Percentiles rank a stretch among this genome's conserved stretches.
Conservation (phyloP, 139 green algal genomes). For the Haematococcus sp. region DNA sequence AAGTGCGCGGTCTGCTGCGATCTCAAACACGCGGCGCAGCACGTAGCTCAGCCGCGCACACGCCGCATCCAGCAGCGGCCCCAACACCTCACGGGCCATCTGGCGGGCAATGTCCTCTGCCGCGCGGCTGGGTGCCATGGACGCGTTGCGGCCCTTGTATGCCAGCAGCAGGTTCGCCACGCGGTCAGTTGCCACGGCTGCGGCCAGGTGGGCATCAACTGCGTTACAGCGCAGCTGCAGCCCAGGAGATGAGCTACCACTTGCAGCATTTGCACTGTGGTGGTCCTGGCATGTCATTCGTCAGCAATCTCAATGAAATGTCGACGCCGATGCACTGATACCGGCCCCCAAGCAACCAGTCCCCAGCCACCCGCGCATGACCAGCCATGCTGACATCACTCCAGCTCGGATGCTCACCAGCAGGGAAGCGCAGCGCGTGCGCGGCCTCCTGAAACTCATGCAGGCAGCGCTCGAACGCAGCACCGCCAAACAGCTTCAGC, state of each 20-base stretch:
- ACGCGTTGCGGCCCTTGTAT: slow-evolving; percentile 57
- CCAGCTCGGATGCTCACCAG: slow-evolving; percentile 38
- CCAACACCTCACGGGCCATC: slow-evolving; percentile 65
- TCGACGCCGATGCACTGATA: no score
- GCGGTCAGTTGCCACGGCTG: slow-evolving; percentile 65
- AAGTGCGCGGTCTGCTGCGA: slow-evolving; percentile 56
- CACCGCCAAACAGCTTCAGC: slow-evolving; percentile 86
- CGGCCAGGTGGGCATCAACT: not conserved
- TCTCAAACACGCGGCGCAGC: slow-evolving; percentile 67
- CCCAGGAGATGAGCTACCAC: not conserved
- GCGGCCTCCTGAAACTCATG: slow-evolving; percentile 84
- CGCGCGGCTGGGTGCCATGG: slow-evolving; percentile 44
- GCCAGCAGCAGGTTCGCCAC: slow-evolving; percentile 89
- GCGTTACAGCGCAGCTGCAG: not conserved
- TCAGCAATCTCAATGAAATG: no score
- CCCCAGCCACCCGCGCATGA: no score
- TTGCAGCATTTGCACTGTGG: slow-evolving; percentile 1
- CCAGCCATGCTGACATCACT: no score
- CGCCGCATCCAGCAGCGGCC: slow-evolving; percentile 77
- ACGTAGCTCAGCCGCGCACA: slow-evolving; percentile 72
- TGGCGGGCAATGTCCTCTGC: slow-evolving; percentile 79
- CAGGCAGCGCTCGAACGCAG: slow-evolving; percentile 88
- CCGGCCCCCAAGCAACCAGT: no score
- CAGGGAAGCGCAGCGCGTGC: slow-evolving; percentile 66
- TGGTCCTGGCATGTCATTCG: not conserved